These are phyloP conservation scores for Dactylellina drechsleri DNA, from an alignment of 2,329 filamentous ascomycete genomes.

Conservation along the genomic window DNA sequence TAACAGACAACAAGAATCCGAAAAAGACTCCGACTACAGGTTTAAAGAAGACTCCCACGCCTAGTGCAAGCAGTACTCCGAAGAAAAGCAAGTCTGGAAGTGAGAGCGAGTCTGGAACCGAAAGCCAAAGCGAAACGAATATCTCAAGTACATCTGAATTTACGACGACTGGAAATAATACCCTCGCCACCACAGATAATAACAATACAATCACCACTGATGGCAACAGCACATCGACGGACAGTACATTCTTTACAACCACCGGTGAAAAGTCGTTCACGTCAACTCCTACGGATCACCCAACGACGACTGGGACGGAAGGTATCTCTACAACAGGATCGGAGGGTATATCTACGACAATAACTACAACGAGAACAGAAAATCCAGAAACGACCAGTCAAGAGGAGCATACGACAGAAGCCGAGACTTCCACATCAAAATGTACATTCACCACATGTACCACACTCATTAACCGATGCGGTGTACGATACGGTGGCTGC, in stretches of 20 bases:
- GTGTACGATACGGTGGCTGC: conserved; percentile 7
- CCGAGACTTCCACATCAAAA: not conserved
- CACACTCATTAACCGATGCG: not conserved
- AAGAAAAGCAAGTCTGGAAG: not conserved
- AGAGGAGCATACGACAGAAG: not conserved
- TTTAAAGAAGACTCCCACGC: not conserved
- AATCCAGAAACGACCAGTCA: not conserved
- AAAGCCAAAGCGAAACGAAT: not conserved
- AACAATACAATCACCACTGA: too few species aligned
- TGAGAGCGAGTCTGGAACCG: not conserved
- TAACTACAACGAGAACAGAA: not conserved
- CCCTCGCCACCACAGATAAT: too few species aligned
- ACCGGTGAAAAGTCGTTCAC: not conserved
- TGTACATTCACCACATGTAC: not conserved
- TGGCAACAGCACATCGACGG: too few species aligned
- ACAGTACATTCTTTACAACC: too few species aligned
- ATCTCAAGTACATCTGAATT: too few species aligned
- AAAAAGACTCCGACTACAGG: too few species aligned
- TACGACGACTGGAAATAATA: too few species aligned
- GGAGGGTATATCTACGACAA: not conserved
- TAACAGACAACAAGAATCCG: not conserved
- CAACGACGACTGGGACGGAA: not conserved
- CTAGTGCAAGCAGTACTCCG: not conserved
- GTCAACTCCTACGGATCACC: not conserved
- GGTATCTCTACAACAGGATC: not conserved